These are phyloP conservation scores for Venturia asperata DNA, from an alignment of 2,329 filamentous ascomycete genomes.

Conservation along the genomic window DNA sequence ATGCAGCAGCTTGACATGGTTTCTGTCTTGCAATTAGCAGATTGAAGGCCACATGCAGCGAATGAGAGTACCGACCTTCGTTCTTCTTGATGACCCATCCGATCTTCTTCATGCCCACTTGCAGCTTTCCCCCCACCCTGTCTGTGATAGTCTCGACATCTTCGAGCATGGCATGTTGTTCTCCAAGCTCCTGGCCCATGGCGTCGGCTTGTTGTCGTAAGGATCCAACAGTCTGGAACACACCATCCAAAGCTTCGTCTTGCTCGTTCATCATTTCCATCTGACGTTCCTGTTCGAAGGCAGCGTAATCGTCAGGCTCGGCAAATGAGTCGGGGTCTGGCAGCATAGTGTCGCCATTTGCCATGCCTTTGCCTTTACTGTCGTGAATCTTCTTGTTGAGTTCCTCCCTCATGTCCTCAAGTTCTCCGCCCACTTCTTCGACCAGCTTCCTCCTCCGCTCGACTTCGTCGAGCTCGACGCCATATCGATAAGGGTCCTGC, in stretches of 20 bases:
- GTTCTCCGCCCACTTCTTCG: slow-evolving; percentile 78
- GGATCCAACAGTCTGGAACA: slow-evolving; percentile 89
- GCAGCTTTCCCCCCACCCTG: slow-evolving; percentile 75
- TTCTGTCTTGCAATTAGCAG: slow-evolving; percentile 38
- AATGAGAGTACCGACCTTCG: slow-evolving; percentile 59
- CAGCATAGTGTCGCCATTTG: slow-evolving; percentile 39
- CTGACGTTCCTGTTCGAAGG: slow-evolving; percentile 88
- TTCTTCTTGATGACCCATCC: slow-evolving; percentile 78
- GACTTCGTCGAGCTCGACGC: slow-evolving; percentile 76
- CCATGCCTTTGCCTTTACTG: slow-evolving; percentile 32
- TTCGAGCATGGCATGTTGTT: slow-evolving; percentile 84
- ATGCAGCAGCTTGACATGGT: slow-evolving; percentile 84
- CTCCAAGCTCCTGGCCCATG: slow-evolving; percentile 94
- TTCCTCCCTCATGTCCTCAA: slow-evolving; percentile 84
- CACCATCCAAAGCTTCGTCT: slow-evolving; percentile 84
- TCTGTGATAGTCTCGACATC: slow-evolving; percentile 79
- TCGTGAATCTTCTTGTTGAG: slow-evolving; percentile 54
- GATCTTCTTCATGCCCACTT: slow-evolving; percentile 81
- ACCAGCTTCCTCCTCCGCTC: slow-evolving; percentile 73
- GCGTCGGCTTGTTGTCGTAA: slow-evolving; percentile 83
- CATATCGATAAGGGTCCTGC: slow-evolving; percentile 77
- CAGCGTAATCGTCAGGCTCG: slow-evolving; percentile 56
- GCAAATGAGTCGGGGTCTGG: slow-evolving; percentile 55
- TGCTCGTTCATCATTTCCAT: slow-evolving; percentile 88
- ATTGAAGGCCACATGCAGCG: background rate